These are phyloP conservation scores for Coemansia sp. DNA, from an alignment of 192 early-diverging fungal genomes.

Conservation along the genomic window DNA sequence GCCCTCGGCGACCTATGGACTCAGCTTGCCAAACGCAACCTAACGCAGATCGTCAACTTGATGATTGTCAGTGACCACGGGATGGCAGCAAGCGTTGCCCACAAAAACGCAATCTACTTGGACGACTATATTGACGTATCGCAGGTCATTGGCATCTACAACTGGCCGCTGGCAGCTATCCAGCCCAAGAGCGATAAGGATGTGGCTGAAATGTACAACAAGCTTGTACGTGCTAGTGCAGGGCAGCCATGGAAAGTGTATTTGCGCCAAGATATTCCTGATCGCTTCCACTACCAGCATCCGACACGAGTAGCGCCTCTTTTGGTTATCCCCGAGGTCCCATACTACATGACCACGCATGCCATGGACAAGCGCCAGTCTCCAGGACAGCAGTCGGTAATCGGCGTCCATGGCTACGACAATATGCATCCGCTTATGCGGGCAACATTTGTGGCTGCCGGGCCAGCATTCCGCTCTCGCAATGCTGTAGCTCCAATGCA, in stretches of 20 bases:
- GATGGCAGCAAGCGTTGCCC: constrained; percentile 60
- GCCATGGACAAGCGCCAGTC: constrained; percentile 11
- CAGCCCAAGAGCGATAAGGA: constrained; percentile 54
- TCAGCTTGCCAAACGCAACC: constrained; percentile 58
- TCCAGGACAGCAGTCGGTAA: constrained; percentile 19
- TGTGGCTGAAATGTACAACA: constrained; percentile 53
- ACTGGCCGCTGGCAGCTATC: constrained; percentile 64
- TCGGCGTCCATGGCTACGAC: constrained; percentile 86
- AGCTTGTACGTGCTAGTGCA: constrained; percentile 49
- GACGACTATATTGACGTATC: constrained; percentile 69
- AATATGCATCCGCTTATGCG: constrained; percentile 73
- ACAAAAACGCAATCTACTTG: constrained; percentile 64
- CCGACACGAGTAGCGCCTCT: constrained; percentile 74
- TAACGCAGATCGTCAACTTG: constrained; percentile 65
- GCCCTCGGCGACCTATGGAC: constrained; percentile 60
- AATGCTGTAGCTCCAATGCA: background rate
- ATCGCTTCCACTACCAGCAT: constrained; percentile 66
- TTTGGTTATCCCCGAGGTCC: constrained; percentile 63
- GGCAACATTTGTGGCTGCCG: constrained; percentile 78
- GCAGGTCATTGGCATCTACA: constrained; percentile 55
- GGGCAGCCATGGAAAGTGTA: constrained; percentile 64
- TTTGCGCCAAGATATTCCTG: constrained; percentile 68
- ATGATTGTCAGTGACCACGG: constrained; percentile 83
- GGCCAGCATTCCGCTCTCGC: constrained; percentile 59
- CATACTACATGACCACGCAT: constrained; percentile 57